phyloP scores from a whole-genome alignment of 2,329 filamentous ascomycete genomes.

The Pyrenophora teres region DNA sequence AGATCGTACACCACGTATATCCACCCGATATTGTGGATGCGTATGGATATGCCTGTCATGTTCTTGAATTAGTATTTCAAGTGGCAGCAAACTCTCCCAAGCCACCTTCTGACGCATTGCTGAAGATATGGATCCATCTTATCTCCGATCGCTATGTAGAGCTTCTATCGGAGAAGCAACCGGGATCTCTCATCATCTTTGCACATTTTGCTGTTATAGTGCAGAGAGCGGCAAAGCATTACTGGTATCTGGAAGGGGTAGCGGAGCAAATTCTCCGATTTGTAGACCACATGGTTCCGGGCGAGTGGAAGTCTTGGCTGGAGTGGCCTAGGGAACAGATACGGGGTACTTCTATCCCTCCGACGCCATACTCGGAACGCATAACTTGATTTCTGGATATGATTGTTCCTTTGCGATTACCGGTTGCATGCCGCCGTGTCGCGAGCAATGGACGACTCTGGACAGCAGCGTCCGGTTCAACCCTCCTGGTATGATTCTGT shows the following conservation, averaged over 20 bases:
- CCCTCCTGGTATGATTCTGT: too few relatives aligned
- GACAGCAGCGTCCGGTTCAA: too few relatives aligned
- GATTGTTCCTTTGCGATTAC: neutral
- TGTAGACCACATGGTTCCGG: conserved; percentile 30
- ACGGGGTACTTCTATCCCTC: conserved; percentile 3
- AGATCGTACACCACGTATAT: conserved; percentile 31
- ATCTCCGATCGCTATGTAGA: conserved; percentile 34
- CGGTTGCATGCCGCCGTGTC: neutral
- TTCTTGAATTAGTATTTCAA: conserved; percentile 29
- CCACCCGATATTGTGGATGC: conserved; percentile 36
- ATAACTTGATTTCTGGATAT: neutral
- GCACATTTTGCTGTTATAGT: conserved; percentile 45
- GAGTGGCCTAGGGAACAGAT: conserved; percentile 38
- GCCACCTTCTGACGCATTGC: conserved; percentile 29
- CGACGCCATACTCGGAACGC: conserved; percentile 7
- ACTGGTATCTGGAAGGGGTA: conserved; percentile 35
- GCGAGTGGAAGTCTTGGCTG: conserved; percentile 35
- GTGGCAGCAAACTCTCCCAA: conserved; percentile 14
- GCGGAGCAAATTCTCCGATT: conserved; percentile 33
- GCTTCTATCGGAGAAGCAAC: conserved; percentile 35
- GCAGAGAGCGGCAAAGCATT: conserved; percentile 20
- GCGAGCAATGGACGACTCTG: neutral
- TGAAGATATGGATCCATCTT: conserved; percentile 37
- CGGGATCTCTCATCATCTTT: conserved; percentile 43
- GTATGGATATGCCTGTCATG: conserved; percentile 30